phyloP scores from a whole-genome alignment of 176 grass and related monocot species.

The Triticum monococcum region DNA sequence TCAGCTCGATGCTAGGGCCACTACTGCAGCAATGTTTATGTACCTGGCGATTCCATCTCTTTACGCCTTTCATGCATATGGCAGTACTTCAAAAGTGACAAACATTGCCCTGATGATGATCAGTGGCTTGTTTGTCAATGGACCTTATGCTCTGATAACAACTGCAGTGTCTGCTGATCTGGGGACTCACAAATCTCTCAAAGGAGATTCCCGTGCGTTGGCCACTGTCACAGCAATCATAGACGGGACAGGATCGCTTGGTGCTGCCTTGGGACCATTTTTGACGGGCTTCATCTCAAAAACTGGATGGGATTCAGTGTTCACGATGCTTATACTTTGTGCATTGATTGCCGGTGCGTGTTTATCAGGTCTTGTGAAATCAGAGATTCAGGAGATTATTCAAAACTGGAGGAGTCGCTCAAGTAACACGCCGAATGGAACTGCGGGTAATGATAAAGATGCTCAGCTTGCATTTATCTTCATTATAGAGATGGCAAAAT shows the following conservation, averaged over 20 bases:
- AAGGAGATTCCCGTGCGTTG: constrained; percentile 63
- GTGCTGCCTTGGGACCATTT: constrained; percentile 66
- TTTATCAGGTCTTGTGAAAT: constrained; percentile 48
- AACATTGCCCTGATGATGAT: constrained; percentile 64
- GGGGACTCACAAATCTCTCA: constrained; percentile 66
- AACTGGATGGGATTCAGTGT: constrained; percentile 50
- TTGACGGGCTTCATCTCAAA: constrained; percentile 63
- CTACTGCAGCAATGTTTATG: constrained; percentile 62
- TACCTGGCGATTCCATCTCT: constrained; percentile 61
- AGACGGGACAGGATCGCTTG: constrained; percentile 70
- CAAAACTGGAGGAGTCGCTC: constrained; percentile 30
- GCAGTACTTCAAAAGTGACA: constrained; percentile 41
- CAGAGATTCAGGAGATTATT: constrained; percentile 48
- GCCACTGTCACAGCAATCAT: constrained; percentile 69
- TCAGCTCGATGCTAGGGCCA: constrained; percentile 64
- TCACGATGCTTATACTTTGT: constrained; percentile 62
- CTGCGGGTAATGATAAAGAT: constrained; percentile 34
- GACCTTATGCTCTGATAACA: constrained; percentile 74
- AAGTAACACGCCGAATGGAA: constrained; percentile 22
- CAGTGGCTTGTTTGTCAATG: constrained; percentile 70
- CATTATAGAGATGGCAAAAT: neutral
- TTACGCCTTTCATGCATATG: constrained; percentile 56
- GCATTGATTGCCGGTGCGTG: constrained; percentile 33
- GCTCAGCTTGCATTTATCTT: neutral
- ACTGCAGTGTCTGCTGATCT: constrained; percentile 75